Evolutionary conservation across 306 rosid species (phyloP).

Genomic region (Quercus engelmannii): DNA sequence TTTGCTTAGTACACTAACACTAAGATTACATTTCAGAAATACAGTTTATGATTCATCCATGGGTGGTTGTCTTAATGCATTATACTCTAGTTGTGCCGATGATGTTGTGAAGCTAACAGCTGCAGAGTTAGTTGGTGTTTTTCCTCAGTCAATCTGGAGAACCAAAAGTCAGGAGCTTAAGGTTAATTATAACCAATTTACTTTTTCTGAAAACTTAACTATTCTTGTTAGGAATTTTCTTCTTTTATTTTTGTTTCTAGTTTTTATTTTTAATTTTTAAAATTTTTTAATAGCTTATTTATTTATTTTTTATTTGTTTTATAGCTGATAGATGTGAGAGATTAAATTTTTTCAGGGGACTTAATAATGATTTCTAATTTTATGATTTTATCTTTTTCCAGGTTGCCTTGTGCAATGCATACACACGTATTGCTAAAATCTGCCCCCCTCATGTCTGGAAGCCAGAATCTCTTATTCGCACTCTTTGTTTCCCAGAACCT

Average conservation of each 20-base stretch:
- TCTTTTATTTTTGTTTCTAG: background rate
- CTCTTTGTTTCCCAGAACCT: conserved; percentile 57
- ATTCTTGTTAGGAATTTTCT: conserved; percentile 17
- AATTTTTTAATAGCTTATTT: background rate
- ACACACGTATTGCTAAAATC: conserved; percentile 62
- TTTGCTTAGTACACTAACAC: conserved; percentile 19
- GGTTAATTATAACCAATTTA: conserved; percentile 44
- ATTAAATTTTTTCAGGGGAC: conserved; percentile 26
- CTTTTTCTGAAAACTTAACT: conserved; percentile 23
- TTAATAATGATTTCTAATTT: conserved; percentile 13
- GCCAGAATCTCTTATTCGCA: conserved; percentile 67
- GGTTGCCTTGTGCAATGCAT: conserved; percentile 82
- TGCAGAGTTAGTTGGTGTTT: conserved; percentile 58
- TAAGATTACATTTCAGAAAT: conserved; percentile 56
- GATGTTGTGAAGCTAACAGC: conserved; percentile 75
- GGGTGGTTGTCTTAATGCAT: conserved; percentile 75
- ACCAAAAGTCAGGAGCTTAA: conserved; percentile 89
- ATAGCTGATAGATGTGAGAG: conserved; percentile 22
- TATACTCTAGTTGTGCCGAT: conserved; percentile 67
- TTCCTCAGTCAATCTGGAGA: conserved; percentile 55
- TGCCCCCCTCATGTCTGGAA: conserved; percentile 85
- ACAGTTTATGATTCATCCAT: conserved; percentile 65
- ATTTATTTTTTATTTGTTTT: background rate
- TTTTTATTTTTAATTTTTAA: too few species aligned
- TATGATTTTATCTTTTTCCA: conserved; percentile 29